A percentile compares a stretch with the other conserved stretches of the same genome.
Conservation (phyloP, 1,139 yeast genomes). For the Kluyveromyces marxianus region DNA sequence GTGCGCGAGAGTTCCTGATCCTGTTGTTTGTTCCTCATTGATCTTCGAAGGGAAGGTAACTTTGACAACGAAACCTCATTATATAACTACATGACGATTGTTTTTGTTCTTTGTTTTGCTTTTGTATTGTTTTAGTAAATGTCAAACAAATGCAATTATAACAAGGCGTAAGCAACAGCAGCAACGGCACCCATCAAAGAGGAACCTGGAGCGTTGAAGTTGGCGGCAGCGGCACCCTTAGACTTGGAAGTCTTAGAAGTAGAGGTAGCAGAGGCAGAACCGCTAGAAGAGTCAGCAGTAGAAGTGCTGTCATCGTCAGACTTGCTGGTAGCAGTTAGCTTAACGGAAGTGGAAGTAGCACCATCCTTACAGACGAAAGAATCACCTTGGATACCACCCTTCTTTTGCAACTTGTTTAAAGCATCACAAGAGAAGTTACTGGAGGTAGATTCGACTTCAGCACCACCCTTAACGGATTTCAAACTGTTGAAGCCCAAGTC, state of each 20-base stretch:
- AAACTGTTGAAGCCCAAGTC: slow-evolving; percentile 69
- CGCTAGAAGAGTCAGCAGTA: slow-evolving; percentile 1
- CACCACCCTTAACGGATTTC: slow-evolving; percentile 84
- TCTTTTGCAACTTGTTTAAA: slow-evolving; percentile 58
- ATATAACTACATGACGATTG: neutral
- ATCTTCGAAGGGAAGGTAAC: too few relatives aligned
- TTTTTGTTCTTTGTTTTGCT: neutral
- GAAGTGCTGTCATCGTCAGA: slow-evolving; percentile 24
- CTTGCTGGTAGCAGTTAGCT: slow-evolving; percentile 29
- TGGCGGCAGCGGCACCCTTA: slow-evolving; percentile 30
- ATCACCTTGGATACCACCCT: slow-evolving; percentile 86
- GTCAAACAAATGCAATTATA: slow-evolving; percentile 34
- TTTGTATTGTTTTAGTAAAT: neutral
- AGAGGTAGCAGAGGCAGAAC: slow-evolving; percentile 4
- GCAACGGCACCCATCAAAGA: slow-evolving; percentile 53
- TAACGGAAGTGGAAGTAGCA: slow-evolving; percentile 48
- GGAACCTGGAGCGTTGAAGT: slow-evolving; percentile 37
- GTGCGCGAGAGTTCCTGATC: too few relatives aligned
- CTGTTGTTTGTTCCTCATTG: too few relatives aligned
- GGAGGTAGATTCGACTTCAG: slow-evolving; percentile 61
- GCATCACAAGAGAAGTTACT: slow-evolving; percentile 75
- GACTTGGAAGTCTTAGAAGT: slow-evolving; percentile 11
- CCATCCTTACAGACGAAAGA: slow-evolving; percentile 75
- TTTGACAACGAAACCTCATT: neutral
- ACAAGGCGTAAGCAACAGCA: slow-evolving; percentile 57